Evolutionary conservation across 2,329 filamentous ascomycete genomes (phyloP), one percentile per base, ranked within the genome.

Genomic region (Penicillium sp.): DNA sequence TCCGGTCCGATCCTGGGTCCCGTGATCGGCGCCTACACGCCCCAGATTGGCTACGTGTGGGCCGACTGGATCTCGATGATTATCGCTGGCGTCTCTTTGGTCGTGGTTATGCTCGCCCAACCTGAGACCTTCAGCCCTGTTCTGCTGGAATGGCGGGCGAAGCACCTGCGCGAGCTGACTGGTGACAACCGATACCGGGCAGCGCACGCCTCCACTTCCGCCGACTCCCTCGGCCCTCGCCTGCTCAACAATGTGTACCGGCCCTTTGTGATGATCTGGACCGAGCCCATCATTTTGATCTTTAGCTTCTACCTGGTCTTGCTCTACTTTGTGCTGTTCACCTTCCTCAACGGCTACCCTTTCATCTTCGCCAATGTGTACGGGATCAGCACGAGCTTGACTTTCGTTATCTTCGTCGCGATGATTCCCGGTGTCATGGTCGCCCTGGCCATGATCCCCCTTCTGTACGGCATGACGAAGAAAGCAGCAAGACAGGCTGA

Each of bases 281-380:
- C 48, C 7, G 50, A 79, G 11, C 63, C 61, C 0, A 64, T 69
- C 24, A 59, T 70, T 14, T 31, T 61, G 2, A 38, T 67, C 9
- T 54, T 64, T 42, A 59, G 60, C 1, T 44, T 69, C 2, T 70
- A 69, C 42, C 42, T 69, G 43, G 57, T 55, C 7, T 33, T 70
- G 1, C 44, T 70, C 6, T 70, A 68, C 47, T 62, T 69, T 25
- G 55, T 69, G 5, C 56, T 70, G 0, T 70, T 68, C 43, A 65
- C 63, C 5, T 70, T 69, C 46, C 53, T 70, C 8, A 74, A 76
- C 8, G 78, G 78, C 3, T 81, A 78, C 59, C 70, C 74, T 14
- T 79, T 73, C 62, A 76, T 81, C 55, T 81, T 82, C 63, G 67
- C 69, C 18, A 65, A 77, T 0, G 78, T 76, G 0, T 77, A 82